Evolutionary conservation across 192 early-diverging fungal species (phyloP), one percentile per base, ranked within the genome.

Genomic region (Gonapodya prolifera): DNA sequence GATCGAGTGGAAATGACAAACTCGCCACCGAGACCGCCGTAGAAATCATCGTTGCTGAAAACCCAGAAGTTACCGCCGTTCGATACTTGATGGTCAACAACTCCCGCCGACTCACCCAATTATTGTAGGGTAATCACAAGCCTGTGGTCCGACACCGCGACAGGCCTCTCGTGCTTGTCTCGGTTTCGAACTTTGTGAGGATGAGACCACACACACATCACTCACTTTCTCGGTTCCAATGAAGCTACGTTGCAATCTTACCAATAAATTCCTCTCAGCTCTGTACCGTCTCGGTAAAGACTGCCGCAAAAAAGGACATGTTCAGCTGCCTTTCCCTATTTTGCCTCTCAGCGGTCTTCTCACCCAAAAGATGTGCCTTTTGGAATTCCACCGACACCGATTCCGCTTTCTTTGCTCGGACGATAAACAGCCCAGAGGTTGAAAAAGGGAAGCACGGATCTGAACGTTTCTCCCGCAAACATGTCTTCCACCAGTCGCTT

Each of bases 11-110:
- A 84, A 77, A 90, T 90, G 35, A 85, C 84, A 80, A 90, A 90
- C 76, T 90, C 87, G 29, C 89, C 89, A 31, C 89, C 89, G 17
- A 90, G 83, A 1, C 89, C 89, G 71, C 89, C 89, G 78, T 89
- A 90, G 75, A 83, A 90, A 2, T 81, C 81, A 70, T 87, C 86
- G 75, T 90, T 90, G 35, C 45, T 61, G 45, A 16, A 61, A 16
- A 16, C 8, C 23, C 8, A 61, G 45, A 61, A n/a, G n/a, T n/a
- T n/a, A n/a, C n/a, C n/a, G n/a, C n/a, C n/a, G n/a, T 23, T 8
- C 45, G 23, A 61, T 23, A 61, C 45, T 16, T 61, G 23, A 61
- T 61, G 23, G 23, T 61, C 45, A 61, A 23, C 8, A 23, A 61
- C n/a, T n/a, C n/a, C n/a, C n/a, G 45, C 8, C 8, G 8, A 61